phyloP scores from a whole-genome alignment of 495 filamentous ascomycete genomes.

The Elasticomyces elasticus region DNA sequence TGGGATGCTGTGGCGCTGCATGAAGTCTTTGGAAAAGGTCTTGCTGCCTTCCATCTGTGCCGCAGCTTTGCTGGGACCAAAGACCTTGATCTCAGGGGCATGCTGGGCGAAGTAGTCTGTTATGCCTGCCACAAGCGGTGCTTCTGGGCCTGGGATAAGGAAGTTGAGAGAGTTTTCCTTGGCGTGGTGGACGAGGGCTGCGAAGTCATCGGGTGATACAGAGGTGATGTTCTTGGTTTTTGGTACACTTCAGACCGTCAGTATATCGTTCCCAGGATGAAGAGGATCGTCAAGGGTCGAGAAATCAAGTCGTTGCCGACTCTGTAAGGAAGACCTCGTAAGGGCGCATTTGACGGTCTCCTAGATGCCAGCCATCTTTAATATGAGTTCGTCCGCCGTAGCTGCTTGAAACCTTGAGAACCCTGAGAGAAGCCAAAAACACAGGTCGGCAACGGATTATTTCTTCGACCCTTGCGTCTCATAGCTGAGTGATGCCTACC shows the following conservation, averaged over 20 bases:
- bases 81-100: conserved; percentile 59
- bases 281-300: no score
- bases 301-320: background rate
- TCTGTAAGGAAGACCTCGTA: no score
- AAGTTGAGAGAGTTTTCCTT: conserved; percentile 65
- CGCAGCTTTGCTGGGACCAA: conserved; percentile 77
- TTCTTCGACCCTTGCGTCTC: background rate
- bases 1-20: conserved; percentile 81
- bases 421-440: no score
- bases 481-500: conserved; percentile 30
- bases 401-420: no score
- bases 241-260: no score
- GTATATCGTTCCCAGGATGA: no score
- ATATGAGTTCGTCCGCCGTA: background rate
- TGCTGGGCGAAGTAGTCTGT: conserved; percentile 59
- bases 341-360: background rate
- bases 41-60: conserved; percentile 93
- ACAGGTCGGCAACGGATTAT: no score
- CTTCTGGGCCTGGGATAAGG: conserved; percentile 85
- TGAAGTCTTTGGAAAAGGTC: conserved; percentile 96
- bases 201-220: conserved; percentile 64
- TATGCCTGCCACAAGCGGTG: conserved; percentile 85
- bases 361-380: background rate
- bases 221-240: conserved; percentile 63
- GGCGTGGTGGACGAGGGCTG: conserved; percentile 64